Conservation (phyloP, 441 rosid species). For the Lepidium campestre region DNA sequence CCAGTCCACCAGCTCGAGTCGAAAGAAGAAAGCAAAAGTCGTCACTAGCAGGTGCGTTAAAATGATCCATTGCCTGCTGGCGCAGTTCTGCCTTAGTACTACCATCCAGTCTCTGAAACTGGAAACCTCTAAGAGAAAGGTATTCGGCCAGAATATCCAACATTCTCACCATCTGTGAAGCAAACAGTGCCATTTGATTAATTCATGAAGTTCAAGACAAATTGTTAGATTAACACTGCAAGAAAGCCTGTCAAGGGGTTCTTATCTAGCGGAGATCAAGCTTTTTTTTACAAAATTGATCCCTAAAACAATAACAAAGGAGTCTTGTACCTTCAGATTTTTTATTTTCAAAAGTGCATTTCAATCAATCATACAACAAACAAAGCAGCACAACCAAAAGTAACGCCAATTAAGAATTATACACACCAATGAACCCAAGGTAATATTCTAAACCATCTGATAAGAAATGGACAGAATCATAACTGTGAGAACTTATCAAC, state of each 20-base stretch:
- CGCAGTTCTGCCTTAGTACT: constrained; percentile 98
- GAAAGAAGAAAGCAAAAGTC: constrained; percentile 99
- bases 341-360: background rate
- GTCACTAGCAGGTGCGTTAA: constrained; percentile 98
- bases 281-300: background rate
- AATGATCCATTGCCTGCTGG: constrained; percentile 99
- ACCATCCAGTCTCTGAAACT: constrained; percentile 98
- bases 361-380: background rate
- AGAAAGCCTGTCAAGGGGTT: background rate
- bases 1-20: constrained; percentile 99
- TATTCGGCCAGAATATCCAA: constrained; percentile 94
- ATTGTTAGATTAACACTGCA: background rate
- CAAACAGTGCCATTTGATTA: constrained; percentile 11
- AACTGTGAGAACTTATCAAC: background rate
- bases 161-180: constrained; percentile 93
- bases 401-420: background rate
- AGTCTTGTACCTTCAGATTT: background rate
- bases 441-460: background rate
- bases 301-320: background rate
- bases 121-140: constrained; percentile 89
- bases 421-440: background rate
- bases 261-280: background rate
- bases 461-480: background rate
- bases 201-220: background rate
- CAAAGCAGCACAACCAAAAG: background rate